These are phyloP conservation scores for Houttuynia cordata DNA, from an alignment of 164 flowering plant species.

Conservation along the genomic window DNA sequence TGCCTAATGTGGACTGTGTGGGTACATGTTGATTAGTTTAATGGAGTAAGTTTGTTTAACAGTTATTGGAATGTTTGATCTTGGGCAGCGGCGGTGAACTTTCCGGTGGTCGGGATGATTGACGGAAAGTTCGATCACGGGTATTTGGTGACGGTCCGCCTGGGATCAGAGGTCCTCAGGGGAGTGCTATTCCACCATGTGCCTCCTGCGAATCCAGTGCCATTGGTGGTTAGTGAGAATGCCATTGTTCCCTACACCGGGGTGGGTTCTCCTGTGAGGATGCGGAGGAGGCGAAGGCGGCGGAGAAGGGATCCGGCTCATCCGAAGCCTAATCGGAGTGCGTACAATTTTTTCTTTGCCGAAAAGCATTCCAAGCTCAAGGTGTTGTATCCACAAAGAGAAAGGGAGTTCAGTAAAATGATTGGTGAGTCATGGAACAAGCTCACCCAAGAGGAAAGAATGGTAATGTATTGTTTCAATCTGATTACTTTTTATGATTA, in stretches of 20 bases:
- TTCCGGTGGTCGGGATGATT: conserved; percentile 38
- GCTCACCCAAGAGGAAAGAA: conserved; percentile 47
- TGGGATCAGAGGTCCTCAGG: conserved; percentile 44
- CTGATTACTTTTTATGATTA: too few relatives aligned
- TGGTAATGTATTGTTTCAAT: conserved; percentile 27
- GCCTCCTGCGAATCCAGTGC: conserved; percentile 5
- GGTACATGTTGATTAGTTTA: too few relatives aligned
- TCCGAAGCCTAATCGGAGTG: conserved; percentile 79
- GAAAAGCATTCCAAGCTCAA: conserved; percentile 74
- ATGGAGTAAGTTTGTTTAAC: too few relatives aligned
- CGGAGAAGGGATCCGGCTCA: conserved; percentile 53
- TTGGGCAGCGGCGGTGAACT: conserved; percentile 4
- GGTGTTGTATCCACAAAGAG: conserved; percentile 49
- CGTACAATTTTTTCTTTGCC: conserved; percentile 82
- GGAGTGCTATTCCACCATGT: conserved; percentile 69
- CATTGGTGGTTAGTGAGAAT: conserved; percentile 2
- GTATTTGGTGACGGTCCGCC: conserved; percentile 52
- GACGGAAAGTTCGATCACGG: conserved; percentile 86
- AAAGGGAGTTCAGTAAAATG: conserved; percentile 77
- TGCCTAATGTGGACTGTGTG: too few relatives aligned
- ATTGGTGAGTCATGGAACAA: conserved; percentile 77
- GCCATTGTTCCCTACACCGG: conserved; percentile 28
- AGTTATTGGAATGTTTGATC: too few relatives aligned
- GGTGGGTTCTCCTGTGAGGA: conserved; percentile 3
- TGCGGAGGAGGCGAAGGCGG: conserved; percentile 24